phyloP scores from a whole-genome alignment of 1,284 basidiomycete genomes.

The Microbotryum silenes-acaulis region DNA sequence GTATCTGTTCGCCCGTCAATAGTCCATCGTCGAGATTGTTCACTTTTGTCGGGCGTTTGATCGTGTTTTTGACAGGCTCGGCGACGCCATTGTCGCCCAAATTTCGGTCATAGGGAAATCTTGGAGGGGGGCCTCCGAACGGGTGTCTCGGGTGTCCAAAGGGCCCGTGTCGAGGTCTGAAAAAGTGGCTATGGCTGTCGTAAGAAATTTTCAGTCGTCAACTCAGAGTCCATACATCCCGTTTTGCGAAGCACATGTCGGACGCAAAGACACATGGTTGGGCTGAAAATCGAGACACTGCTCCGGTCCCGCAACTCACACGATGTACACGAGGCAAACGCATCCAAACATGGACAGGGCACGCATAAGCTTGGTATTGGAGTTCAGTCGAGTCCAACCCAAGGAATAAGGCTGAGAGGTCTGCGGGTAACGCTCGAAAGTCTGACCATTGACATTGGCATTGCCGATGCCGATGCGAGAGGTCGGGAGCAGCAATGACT shows the following conservation, averaged over 20 bases:
- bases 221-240: too few species aligned
- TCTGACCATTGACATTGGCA: not conserved
- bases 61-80: not conserved
- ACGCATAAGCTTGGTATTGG: not conserved
- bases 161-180: constrained; percentile 1
- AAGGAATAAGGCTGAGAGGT: not conserved
- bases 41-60: not conserved
- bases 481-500: too few species aligned
- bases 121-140: constrained; percentile 1
- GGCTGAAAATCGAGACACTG: not conserved
- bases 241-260: not conserved
- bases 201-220: not conserved
- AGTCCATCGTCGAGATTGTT: not conserved
- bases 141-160: not conserved
- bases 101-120: not conserved
- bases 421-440: constrained; percentile 5
- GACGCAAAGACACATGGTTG: not conserved
- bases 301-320: constrained; percentile 5
- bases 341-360: not conserved
- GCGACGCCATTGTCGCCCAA: not conserved
- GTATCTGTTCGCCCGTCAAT: not conserved
- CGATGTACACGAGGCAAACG: constrained; percentile 5
- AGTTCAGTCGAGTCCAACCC: not conserved
- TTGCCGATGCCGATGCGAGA: too few species aligned
- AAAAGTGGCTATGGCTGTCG: constrained; percentile 2